Evolutionary conservation across 2,329 filamentous ascomycete species (phyloP).

Genomic region (Neofusicoccum kwambonambiense): DNA sequence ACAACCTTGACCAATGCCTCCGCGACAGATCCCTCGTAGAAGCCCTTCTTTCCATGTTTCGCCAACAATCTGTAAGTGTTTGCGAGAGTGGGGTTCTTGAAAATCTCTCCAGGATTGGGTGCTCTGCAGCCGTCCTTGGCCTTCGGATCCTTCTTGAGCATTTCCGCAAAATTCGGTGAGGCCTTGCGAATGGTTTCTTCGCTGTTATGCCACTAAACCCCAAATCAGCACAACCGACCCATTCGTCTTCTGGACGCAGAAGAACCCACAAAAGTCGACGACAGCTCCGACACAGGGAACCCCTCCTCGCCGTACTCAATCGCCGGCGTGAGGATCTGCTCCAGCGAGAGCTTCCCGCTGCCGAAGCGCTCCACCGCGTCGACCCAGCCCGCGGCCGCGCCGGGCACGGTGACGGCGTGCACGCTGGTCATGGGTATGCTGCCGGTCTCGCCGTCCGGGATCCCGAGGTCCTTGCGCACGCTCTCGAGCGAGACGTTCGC

Average conservation of each 20-base stretch:
- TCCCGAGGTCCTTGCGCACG: slow-evolving; percentile 66
- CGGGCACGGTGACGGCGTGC: slow-evolving; percentile 82
- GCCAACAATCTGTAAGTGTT: slow-evolving; percentile 78
- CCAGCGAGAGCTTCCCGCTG: slow-evolving; percentile 75
- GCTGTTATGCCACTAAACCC: slow-evolving; percentile 65
- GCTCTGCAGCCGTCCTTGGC: slow-evolving; percentile 69
- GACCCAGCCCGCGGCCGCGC: slow-evolving; percentile 89
- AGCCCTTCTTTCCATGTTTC: slow-evolving; percentile 80
- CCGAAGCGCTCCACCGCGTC: slow-evolving; percentile 87
- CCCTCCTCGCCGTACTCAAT: slow-evolving; percentile 84
- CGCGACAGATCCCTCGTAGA: slow-evolving; percentile 83
- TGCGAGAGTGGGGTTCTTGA: slow-evolving; percentile 80
- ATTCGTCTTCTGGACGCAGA: neutral
- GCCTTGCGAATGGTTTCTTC: slow-evolving; percentile 66
- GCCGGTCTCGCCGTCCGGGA: slow-evolving; percentile 56
- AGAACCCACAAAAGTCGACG: slow-evolving; percentile 63
- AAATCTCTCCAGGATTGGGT: slow-evolving; percentile 78
- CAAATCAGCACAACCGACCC: neutral
- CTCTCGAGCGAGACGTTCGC: slow-evolving; percentile 66
- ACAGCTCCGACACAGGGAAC: slow-evolving; percentile 82
- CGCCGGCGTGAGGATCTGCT: slow-evolving; percentile 76
- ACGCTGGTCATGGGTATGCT: slow-evolving; percentile 73
- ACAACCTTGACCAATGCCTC: slow-evolving; percentile 73
- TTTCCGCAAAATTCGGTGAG: slow-evolving; percentile 82
- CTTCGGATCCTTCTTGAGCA: slow-evolving; percentile 75